Conservation (phyloP, 345 rosid genomes). For the Populus tremula region DNA sequence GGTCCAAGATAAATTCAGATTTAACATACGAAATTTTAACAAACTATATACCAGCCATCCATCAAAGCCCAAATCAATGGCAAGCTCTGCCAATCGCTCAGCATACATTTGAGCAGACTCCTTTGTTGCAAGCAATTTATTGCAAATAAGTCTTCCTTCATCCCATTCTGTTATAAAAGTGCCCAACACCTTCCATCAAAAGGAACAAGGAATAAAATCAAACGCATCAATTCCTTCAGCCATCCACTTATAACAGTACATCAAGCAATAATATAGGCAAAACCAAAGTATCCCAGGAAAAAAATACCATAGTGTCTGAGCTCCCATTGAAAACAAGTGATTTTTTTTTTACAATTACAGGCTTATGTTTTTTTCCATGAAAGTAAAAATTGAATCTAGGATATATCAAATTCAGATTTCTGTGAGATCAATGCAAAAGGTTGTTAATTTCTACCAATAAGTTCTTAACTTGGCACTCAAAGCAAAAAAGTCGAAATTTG, state of each 20-base stretch:
- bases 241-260: not conserved
- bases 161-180: conserved; percentile 86
- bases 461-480: not conserved
- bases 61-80: conserved; percentile 65
- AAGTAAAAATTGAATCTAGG: not conserved
- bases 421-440: not conserved
- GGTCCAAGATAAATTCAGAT: too few species aligned
- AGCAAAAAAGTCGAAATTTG: not conserved
- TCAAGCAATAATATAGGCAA: not conserved
- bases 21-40: not conserved
- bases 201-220: conserved; percentile 10
- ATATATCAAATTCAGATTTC: not conserved
- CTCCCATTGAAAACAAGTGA: not conserved
- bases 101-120: conserved; percentile 72
- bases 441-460: not conserved
- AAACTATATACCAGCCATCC: conserved; percentile 74
- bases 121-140: conserved; percentile 56
- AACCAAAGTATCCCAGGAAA: not conserved
- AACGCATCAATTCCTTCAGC: not conserved
- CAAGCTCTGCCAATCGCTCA: conserved; percentile 67
- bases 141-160: conserved; percentile 57
- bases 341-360: not conserved
- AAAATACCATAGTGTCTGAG: not conserved
- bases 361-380: not conserved
- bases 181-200: conserved; percentile 63